Percentiles rank a stretch among this genome's conserved stretches.
phyloP scores from a whole-genome alignment of 495 filamentous ascomycete genomes.

The Hyaloscypha hepaticicola region DNA sequence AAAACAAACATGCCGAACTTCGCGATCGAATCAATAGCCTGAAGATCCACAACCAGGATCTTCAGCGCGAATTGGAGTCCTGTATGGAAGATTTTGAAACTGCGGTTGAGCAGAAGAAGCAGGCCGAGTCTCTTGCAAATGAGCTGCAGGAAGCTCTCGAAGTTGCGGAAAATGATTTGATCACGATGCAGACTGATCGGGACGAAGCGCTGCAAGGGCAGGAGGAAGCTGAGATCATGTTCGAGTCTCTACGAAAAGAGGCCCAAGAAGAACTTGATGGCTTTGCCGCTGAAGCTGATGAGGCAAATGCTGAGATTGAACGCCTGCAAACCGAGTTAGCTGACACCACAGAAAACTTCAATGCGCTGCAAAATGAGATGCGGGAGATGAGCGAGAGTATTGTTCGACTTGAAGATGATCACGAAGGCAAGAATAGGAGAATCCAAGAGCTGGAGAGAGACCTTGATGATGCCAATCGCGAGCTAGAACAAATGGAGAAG shows the following conservation, averaged over 20 bases:
- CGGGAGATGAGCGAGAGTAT: slow-evolving; percentile 82
- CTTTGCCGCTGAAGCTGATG: slow-evolving; percentile 76
- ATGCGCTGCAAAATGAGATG: slow-evolving; percentile 85
- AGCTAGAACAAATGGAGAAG: slow-evolving; percentile 74
- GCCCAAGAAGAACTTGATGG: slow-evolving; percentile 80
- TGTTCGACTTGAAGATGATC: slow-evolving; percentile 82
- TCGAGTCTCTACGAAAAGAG: slow-evolving; percentile 74
- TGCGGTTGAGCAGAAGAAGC: slow-evolving; percentile 54
- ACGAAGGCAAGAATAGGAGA: slow-evolving; percentile 58
- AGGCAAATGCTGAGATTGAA: slow-evolving; percentile 69
- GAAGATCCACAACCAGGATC: slow-evolving; percentile 78
- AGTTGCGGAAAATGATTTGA: slow-evolving; percentile 72
- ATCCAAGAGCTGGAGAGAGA: slow-evolving; percentile 75
- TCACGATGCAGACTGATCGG: slow-evolving; percentile 78
- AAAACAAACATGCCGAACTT: slow-evolving; percentile 76
- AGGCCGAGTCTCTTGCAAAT: slow-evolving; percentile 56
- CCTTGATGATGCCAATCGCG: slow-evolving; percentile 69
- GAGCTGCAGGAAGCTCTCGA: slow-evolving; percentile 76
- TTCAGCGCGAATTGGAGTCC: slow-evolving; percentile 72
- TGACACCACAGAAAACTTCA: slow-evolving; percentile 77
- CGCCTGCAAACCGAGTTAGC: slow-evolving; percentile 66
- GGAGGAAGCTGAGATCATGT: slow-evolving; percentile 76
- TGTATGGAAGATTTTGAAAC: slow-evolving; percentile 64
- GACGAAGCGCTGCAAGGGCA: slow-evolving; percentile 79
- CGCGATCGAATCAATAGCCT: slow-evolving; percentile 83